Evolutionary conservation across 2,329 filamentous ascomycete genomes (phyloP), one percentile per base, ranked within the genome.

Genomic region (Alternaria incomplexa): DNA sequence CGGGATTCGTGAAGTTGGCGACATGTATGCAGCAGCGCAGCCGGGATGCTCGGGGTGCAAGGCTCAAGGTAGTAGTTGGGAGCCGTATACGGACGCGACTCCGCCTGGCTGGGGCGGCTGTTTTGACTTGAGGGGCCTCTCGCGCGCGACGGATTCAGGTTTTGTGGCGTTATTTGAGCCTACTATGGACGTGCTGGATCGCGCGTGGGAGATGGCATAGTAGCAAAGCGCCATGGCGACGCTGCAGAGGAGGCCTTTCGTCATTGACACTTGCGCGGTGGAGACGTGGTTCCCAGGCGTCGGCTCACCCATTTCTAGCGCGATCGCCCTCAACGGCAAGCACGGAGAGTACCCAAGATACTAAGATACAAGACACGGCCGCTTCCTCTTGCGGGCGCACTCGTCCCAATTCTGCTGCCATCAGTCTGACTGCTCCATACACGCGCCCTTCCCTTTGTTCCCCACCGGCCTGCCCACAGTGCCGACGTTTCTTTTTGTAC

Each of bases 281-380:
- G 71, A 70, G 64, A 65, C 62, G 56, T 63, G 25, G 55, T 63
- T 62, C 60, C 48, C 56, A 62, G 48, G 60, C 54, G 51, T 62
- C 64, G 67, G 64, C 61, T 67, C 63, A 47, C 60, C 57, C 60
- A 56, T 66, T 62, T 66, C 66, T 73, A 72, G 69, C 69, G 71
- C 60, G 22, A 61, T 68, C 63, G 68, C 58, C 54, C 51, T 50
- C 62, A 65, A 70, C 67, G 71, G 68, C 64, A 69, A 63, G 60
- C 65, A 65, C 65, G 65, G 68, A 69, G 67, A 43, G 57, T 46
- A 45, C 25, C 53, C 46, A 40, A 40, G 36, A 40, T 40, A 40
- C 32, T 52, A 58, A 62, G 62, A 56, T 66, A 64, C 62, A 59
- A 66, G 58, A 59, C 61, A 56, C 25, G 26, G 54, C 36, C 45